Conservation (phyloP, 2,329 filamentous ascomycete species). For the Alternaria gansuensis region DNA sequence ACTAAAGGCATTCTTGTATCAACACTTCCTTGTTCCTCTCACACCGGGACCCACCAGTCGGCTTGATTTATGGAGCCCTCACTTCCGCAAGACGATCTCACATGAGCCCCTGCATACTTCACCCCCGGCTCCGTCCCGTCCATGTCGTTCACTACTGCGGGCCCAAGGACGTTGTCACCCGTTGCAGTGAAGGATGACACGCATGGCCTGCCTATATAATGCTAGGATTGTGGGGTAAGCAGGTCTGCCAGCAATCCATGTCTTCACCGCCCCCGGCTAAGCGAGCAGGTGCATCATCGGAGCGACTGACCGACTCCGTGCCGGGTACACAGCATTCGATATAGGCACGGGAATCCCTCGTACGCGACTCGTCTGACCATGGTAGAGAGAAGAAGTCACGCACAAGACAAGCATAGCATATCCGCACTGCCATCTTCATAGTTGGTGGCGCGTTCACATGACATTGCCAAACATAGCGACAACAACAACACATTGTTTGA, state of each 20-base stretch:
- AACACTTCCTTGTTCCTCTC: background rate
- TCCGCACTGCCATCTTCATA: background rate
- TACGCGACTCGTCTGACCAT: background rate
- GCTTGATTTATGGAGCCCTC: slow-evolving; percentile 10
- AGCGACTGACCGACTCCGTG: slow-evolving; percentile 3
- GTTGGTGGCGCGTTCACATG: slow-evolving; percentile 15
- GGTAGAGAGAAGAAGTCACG: background rate
- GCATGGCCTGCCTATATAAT: slow-evolving; percentile 11
- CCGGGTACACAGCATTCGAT: slow-evolving; percentile 9
- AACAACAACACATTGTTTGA: background rate
- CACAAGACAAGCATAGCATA: background rate
- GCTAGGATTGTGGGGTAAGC: slow-evolving; percentile 21
- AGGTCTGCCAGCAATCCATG: slow-evolving; percentile 24
- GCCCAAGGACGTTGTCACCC: slow-evolving; percentile 19
- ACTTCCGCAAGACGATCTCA: slow-evolving; percentile 12
- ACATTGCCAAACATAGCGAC: slow-evolving; percentile 5
- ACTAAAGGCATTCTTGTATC: background rate
- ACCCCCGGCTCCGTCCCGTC: slow-evolving; percentile 17
- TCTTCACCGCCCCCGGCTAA: slow-evolving; percentile 33
- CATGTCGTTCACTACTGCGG: slow-evolving; percentile 14
- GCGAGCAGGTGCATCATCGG: slow-evolving; percentile 23
- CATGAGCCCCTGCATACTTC: slow-evolving; percentile 19
- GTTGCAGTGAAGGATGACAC: slow-evolving; percentile 1
- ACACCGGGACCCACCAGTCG: background rate
- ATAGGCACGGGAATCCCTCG: slow-evolving; percentile 12